Evolutionary conservation across 1,139 yeast genomes (phyloP).

Genomic region (Eremothecium sinecaudum): DNA sequence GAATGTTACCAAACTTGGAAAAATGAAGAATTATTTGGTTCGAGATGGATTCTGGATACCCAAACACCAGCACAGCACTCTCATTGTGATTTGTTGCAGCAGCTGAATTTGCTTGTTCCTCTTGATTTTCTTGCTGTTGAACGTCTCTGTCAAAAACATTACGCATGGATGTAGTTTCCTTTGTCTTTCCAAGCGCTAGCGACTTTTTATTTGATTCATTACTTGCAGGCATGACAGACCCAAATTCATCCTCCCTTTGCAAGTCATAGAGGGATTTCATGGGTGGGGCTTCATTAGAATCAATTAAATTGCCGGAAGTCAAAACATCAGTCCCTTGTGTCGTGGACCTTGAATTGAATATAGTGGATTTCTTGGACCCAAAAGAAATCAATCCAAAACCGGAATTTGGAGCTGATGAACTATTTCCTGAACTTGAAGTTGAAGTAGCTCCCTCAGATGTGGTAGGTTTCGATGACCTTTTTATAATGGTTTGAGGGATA

Average conservation of each 20-base stretch:
- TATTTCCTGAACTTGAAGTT: conserved; percentile 13
- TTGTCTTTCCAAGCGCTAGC: conserved; percentile 4
- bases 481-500: conserved; percentile 43
- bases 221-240: conserved; percentile 15
- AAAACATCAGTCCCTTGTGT: conserved; percentile 30
- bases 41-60: conserved; percentile 73
- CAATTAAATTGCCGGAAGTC: conserved; percentile 17
- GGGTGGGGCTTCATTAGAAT: conserved; percentile 42
- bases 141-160: conserved; percentile 37
- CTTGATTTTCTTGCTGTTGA: conserved; percentile 16
- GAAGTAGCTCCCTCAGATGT: conserved; percentile 24
- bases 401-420: conserved; percentile 23
- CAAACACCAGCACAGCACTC: conserved; percentile 74
- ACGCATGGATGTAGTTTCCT: conserved; percentile 8
- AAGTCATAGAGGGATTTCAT: conserved; percentile 48
- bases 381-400: conserved; percentile 32
- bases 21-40: conserved; percentile 63
- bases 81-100: conserved; percentile 35
- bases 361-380: conserved; percentile 30
- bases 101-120: conserved; percentile 16
- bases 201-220: conserved; percentile 1
- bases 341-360: conserved; percentile 10
- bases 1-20: conserved; percentile 66
- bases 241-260: conserved; percentile 31
- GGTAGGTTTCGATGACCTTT: conserved; percentile 33